A percentile compares a stretch with the other conserved stretches of the same genome.
These are phyloP conservation scores for Xylaria sp. DNA, from an alignment of 2,329 filamentous ascomycete species.

Conservation along the genomic window DNA sequence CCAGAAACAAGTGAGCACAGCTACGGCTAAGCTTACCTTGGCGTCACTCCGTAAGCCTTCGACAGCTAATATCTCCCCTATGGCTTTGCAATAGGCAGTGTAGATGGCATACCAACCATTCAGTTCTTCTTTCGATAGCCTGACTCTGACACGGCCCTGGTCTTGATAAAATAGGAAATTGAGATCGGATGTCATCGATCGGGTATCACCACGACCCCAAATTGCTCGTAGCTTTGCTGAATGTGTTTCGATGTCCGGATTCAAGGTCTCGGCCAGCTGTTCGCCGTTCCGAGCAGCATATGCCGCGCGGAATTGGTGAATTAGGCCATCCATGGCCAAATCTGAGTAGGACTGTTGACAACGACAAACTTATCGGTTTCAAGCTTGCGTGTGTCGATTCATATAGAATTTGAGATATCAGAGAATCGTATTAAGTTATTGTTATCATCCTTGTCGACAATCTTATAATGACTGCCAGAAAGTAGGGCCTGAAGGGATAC, in stretches of 20 bases:
- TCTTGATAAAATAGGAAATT: constrained; percentile 75
- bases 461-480: not conserved
- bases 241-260: constrained; percentile 73
- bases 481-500: constrained; percentile 14
- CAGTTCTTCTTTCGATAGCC: constrained; percentile 72
- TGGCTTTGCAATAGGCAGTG: constrained; percentile 82
- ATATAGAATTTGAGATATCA: not conserved
- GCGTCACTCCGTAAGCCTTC: constrained; percentile 60
- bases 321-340: constrained; percentile 71
- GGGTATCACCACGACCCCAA: constrained; percentile 74
- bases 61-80: constrained; percentile 75
- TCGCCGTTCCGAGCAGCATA: constrained; percentile 74
- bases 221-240: constrained; percentile 75
- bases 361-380: not conserved
- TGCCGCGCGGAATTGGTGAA: constrained; percentile 77
- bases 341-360: not conserved
- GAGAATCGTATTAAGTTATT: not conserved
- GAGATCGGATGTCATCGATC: constrained; percentile 74
- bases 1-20: not conserved
- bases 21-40: constrained; percentile 44
- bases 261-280: constrained; percentile 77
- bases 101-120: constrained; percentile 91
- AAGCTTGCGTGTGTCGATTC: not conserved
- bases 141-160: constrained; percentile 61
- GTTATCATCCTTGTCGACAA: constrained; percentile 7